Evolutionary conservation across 345 rosid species (phyloP).

Genomic region (Anastatica hierochuntica): DNA sequence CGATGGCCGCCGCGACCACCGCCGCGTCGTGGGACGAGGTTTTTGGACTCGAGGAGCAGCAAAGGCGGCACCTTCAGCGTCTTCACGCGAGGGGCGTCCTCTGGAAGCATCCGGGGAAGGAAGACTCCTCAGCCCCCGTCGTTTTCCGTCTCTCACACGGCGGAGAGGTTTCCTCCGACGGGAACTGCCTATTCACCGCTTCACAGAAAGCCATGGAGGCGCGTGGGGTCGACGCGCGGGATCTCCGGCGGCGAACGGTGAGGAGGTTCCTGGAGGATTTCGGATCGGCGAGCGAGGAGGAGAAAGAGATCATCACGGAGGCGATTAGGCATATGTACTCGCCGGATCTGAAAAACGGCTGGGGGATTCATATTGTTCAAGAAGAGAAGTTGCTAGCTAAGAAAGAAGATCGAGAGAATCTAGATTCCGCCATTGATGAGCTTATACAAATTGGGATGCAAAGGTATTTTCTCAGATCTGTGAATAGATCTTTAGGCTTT

Average conservation of each 20-base stretch:
- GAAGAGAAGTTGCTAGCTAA: constrained; percentile 76
- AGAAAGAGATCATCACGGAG: constrained; percentile 36
- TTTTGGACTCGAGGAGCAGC: constrained; percentile 81
- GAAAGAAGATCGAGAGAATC: constrained; percentile 53
- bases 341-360: constrained; percentile 96
- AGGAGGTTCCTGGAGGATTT: constrained; percentile 57
- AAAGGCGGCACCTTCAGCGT: constrained; percentile 59
- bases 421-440: constrained; percentile 75
- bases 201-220: constrained; percentile 70
- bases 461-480: constrained; percentile 31
- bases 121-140: constrained; percentile 39
- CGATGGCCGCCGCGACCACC: not conserved
- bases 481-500: no score
- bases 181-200: constrained; percentile 96
- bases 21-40: constrained; percentile 77
- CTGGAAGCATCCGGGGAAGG: constrained; percentile 68
- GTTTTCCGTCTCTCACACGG: constrained; percentile 83
- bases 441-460: constrained; percentile 83
- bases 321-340: constrained; percentile 81
- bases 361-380: constrained; percentile 96
- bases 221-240: constrained; percentile 73
- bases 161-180: constrained; percentile 90
- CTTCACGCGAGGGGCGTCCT: constrained; percentile 75
- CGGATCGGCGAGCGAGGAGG: constrained; percentile 48
- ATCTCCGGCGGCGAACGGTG: constrained; percentile 57